Evolutionary conservation across 106 monocot species (phyloP).

Genomic region (Dioscorea dumetorum): DNA sequence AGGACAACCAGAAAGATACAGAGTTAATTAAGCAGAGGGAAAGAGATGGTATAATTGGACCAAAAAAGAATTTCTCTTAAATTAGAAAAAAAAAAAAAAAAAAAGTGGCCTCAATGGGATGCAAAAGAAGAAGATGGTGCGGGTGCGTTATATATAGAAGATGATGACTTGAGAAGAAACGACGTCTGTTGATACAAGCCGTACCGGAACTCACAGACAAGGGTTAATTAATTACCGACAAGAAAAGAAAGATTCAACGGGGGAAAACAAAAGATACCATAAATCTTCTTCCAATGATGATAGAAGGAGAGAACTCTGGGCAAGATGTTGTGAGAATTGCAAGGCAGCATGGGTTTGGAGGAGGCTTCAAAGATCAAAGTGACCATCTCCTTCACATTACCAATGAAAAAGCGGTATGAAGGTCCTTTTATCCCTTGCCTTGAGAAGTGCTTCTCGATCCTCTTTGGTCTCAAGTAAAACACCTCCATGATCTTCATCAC

Average conservation of each 20-base stretch:
- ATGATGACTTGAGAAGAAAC: no score
- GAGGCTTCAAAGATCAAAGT: slow-evolving; percentile 60
- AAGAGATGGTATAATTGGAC: no score
- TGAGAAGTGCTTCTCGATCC: slow-evolving; percentile 54
- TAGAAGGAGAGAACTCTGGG: slow-evolving; percentile 45
- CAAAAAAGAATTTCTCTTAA: no score
- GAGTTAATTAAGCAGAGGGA: no score
- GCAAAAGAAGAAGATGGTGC: no score
- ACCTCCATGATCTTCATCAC: slow-evolving; percentile 29
- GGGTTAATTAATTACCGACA: no score
- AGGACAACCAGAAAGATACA: no score
- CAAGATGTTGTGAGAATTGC: slow-evolving; percentile 42
- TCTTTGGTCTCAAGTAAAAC: slow-evolving; percentile 71
- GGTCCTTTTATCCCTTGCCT: slow-evolving; percentile 78
- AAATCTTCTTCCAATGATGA: slow-evolving; percentile 41
- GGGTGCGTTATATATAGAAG: no score
- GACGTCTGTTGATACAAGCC: no score
- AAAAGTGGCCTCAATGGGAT: no score
- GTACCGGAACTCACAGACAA: no score
- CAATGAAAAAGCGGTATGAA: slow-evolving; percentile 64
- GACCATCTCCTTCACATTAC: slow-evolving; percentile 73
- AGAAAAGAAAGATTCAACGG: background rate
- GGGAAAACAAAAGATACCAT: background rate
- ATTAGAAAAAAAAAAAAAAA: no score
- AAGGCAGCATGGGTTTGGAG: slow-evolving; percentile 30